Base-by-base conservation (phyloP, 202 grass and related monocot genomes). In the Dendrocalamus latiflorus region DNA sequence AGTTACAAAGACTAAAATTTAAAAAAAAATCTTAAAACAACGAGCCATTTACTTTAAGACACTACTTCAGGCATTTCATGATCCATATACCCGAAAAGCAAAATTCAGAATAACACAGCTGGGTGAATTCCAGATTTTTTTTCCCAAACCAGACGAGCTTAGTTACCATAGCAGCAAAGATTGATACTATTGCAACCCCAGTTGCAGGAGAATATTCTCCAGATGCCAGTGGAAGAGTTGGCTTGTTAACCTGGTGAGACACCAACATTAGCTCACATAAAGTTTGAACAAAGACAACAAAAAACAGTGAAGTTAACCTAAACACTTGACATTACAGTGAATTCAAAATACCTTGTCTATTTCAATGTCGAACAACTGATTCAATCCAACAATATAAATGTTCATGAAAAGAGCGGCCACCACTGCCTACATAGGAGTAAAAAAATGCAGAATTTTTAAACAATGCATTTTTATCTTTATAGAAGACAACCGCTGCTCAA, bases 301-400 rank as follows among this genome's bases (percentile, higher is more conserved):
- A 83, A 25, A 3, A 8, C 16, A 62, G 48, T 22, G 25, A 77
- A 14, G 14, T 80, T 21, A 81, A 50, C 7, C 0, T 6, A 51
- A 53, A 59, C 28, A 42, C 16, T 25, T 48, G 9, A 41, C 5
- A 72, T 33, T 58, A 37, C 37, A 82, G 6, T 39, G 11, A 78
- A 77, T 12, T 33, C 10, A 37, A 30, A 42, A 81, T 88, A 99
- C 96, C 89, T 99, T 99, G 72, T 99, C 96, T 60, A 99, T 99
- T 77, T 96, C 93, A 83, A 99, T 91, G 81, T 99, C 96, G 38
- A 88, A 99, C 43, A 99, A 45, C 84, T 96, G 93, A 84, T 99
- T 99, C 81, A 99, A 59, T 75, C 96, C 96, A 76, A 99, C 96
- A 90, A 99, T 99, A 81, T 96, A 99, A 48, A 99, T 85, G 82